A percentile compares a stretch with the other conserved stretches of the same genome.
phyloP scores from a whole-genome alignment of 2,329 filamentous ascomycete genomes.

The Coleophoma crateriformis region DNA sequence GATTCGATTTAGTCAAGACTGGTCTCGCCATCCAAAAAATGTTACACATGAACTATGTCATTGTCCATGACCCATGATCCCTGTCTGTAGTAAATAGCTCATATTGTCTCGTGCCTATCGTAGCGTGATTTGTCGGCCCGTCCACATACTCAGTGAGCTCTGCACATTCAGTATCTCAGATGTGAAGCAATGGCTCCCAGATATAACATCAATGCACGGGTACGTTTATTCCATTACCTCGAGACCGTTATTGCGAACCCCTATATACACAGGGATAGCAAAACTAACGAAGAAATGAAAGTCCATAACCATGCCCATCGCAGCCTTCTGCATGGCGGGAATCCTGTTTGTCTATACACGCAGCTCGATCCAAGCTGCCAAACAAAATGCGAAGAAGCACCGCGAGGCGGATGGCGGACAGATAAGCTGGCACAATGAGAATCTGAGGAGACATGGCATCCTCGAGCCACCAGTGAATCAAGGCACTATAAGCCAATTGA shows the following conservation, averaged over 20 bases:
- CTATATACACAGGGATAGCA: too few species aligned
- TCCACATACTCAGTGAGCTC: too few species aligned
- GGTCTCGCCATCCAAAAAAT: too few species aligned
- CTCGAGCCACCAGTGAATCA: constrained; percentile 32
- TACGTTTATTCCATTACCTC: constrained; percentile 1
- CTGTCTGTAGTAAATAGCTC: too few species aligned
- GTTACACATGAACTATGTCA: too few species aligned
- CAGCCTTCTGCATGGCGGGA: constrained; percentile 48
- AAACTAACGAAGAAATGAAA: background rate
- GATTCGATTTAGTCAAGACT: too few species aligned
- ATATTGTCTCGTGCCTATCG: too few species aligned
- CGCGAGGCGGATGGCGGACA: constrained; percentile 51
- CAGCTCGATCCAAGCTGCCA: constrained; percentile 60
- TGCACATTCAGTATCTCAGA: too few species aligned
- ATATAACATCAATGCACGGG: constrained; percentile 22
- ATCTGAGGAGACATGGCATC: constrained; percentile 43
- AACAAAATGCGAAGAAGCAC: constrained; percentile 56
- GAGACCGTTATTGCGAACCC: too few species aligned
- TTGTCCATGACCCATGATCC: too few species aligned
- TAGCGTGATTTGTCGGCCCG: too few species aligned
- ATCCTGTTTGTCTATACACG: constrained; percentile 53
- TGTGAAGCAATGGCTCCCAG: constrained; percentile 15
- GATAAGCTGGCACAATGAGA: constrained; percentile 49
- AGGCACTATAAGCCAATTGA: constrained; percentile 24
- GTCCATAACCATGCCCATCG: constrained; percentile 40